phyloP scores from a whole-genome alignment of 768 basidiomycete species.

The Hygrophorus russula region DNA sequence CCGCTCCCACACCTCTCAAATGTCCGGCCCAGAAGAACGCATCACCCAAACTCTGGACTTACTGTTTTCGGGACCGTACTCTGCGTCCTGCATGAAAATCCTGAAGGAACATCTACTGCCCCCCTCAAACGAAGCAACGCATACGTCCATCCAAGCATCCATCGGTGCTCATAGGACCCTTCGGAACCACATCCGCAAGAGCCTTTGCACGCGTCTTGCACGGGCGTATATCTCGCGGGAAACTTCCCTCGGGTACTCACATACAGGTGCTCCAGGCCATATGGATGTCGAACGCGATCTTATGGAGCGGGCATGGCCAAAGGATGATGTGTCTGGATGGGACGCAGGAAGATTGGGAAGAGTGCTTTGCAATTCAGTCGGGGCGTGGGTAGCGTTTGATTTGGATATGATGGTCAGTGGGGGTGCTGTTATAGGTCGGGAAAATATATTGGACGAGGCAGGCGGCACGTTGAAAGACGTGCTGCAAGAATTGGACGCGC shows the following conservation, averaged over 20 bases:
- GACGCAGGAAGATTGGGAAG: slow-evolving; percentile 49
- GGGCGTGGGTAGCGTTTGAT: slow-evolving; percentile 44
- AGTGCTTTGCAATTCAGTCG: slow-evolving; percentile 40
- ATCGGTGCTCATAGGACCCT: slow-evolving; percentile 54
- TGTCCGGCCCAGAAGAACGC: slow-evolving; percentile 33
- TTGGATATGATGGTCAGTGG: slow-evolving; percentile 14
- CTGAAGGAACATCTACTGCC: slow-evolving; percentile 51
- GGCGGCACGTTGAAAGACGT: slow-evolving; percentile 63
- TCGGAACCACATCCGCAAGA: slow-evolving; percentile 51
- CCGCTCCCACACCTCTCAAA: slow-evolving; percentile 18
- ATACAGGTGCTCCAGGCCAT: slow-evolving; percentile 47
- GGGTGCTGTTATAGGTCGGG: slow-evolving; percentile 15
- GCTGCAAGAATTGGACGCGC: slow-evolving; percentile 59
- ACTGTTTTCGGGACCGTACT: slow-evolving; percentile 55
- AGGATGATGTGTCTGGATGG: slow-evolving; percentile 57
- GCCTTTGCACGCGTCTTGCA: slow-evolving; percentile 49
- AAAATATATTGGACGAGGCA: slow-evolving; percentile 56
- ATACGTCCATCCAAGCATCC: slow-evolving; percentile 30
- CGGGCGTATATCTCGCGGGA: slow-evolving; percentile 53
- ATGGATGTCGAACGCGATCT: slow-evolving; percentile 52
- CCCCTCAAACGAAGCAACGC: slow-evolving; percentile 18
- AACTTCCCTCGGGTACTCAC: slow-evolving; percentile 39
- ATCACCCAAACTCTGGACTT: slow-evolving; percentile 45
- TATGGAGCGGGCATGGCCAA: slow-evolving; percentile 66
- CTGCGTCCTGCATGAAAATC: slow-evolving; percentile 51